Evolutionary conservation across 2,329 filamentous ascomycete species (phyloP), one percentile per base, ranked within the genome.

Genomic region (Fusarium dimerum): DNA sequence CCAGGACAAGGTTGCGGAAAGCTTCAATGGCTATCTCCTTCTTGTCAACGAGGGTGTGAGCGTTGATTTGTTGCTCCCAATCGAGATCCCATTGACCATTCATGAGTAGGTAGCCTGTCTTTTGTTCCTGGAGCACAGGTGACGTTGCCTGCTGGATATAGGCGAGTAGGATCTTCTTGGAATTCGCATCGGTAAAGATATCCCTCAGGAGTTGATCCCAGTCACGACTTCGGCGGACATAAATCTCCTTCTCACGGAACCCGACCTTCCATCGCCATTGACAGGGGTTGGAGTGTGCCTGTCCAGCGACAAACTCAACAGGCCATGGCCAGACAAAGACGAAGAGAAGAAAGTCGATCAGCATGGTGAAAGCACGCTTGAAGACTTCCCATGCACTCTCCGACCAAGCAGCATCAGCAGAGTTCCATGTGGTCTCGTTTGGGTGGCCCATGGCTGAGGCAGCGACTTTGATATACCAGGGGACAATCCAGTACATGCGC

Each of bases 61-160:
- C 90, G 56, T 80, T 74, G 12, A 91, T 76, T 90, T 97, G 97
- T 17, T 81, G 80, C 43, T 79, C 79, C 81, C 92, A 97, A 69
- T 96, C 92, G 54, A 97, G 76, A 70, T 96, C 89, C 87, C 91
- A 97, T 56, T 91, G 82, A 56, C 81, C 83, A 68, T 92, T 89
- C 78, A 96, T 89, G 61, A 94, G 86, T 57, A 95, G 73, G 68
- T 95, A 96, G 17, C 91, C 92, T 30, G 92, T 96, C 80, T 95
- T 96, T 62, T 85, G 80, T 61, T 81, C 77, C 63, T 93, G 76
- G 47, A 86, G 78, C 63, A 83, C 73, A 18, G 85, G 81, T 15
- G 86, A 80, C 5, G 92, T 87, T 2, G 90, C 92, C 2, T 83
- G 80, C 56, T 85, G 71, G 43, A 96, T 73, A 52, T 84, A 79